These are phyloP conservation scores for Alternaria novae-zelandiae DNA, from an alignment of 2,329 filamentous ascomycete genomes.

Conservation along the genomic window DNA sequence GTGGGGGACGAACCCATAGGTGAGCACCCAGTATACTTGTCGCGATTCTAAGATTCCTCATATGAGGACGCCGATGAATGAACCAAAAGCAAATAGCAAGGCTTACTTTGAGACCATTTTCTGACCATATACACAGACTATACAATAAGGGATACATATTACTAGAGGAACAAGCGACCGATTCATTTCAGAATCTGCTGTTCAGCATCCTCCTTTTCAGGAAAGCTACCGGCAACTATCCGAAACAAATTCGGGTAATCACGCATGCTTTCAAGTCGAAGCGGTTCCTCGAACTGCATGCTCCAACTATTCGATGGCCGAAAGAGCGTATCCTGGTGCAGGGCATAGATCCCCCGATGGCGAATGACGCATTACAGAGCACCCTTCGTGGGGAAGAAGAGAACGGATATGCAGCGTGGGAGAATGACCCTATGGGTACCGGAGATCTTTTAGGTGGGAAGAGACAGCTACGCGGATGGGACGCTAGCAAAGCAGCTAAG, in stretches of 20 bases:
- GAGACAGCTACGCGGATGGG: conserved; percentile 51
- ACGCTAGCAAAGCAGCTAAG: conserved; percentile 20
- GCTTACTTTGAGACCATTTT: not conserved
- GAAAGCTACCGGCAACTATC: conserved; percentile 48
- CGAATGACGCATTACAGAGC: conserved; percentile 41
- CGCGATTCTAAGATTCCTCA: too few species aligned
- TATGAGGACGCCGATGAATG: not conserved
- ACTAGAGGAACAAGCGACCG: conserved; percentile 75
- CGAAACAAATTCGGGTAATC: conserved; percentile 51
- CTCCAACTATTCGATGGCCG: conserved; percentile 54
- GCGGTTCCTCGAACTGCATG: conserved; percentile 51
- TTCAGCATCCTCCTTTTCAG: conserved; percentile 71
- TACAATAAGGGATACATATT: conserved; percentile 56
- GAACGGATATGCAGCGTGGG: conserved; percentile 48
- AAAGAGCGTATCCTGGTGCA: conserved; percentile 48
- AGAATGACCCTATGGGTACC: conserved; percentile 49
- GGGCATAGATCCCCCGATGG: conserved; percentile 55
- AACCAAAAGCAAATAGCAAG: not conserved
- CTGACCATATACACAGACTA: conserved; percentile 12
- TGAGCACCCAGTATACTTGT: too few species aligned
- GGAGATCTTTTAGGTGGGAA: conserved; percentile 46
- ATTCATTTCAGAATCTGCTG: conserved; percentile 85
- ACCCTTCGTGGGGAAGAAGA: conserved; percentile 47
- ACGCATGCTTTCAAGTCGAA: conserved; percentile 57
- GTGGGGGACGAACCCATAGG: conserved; percentile 30